phyloP scores from a whole-genome alignment of 257 asterid genomes.

The Striga asiatica region DNA sequence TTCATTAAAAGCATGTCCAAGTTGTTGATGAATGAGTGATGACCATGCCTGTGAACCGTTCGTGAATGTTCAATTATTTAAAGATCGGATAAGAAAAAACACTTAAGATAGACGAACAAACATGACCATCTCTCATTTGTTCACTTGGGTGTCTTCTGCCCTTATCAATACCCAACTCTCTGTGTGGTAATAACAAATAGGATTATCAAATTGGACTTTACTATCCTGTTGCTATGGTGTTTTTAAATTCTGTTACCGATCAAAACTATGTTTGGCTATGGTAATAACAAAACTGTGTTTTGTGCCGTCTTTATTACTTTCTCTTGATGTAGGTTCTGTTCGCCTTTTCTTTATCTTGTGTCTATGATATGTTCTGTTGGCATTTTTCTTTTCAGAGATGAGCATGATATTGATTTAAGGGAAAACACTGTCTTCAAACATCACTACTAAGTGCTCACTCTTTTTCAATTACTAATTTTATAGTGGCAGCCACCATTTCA shows the following conservation, averaged over 20 bases:
- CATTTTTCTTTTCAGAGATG: slow-evolving; percentile 1
- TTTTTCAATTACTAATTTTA: slow-evolving; percentile 17
- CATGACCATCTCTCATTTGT: no score
- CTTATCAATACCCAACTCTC: no score
- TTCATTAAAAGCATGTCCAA: no score
- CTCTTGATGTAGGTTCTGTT: neutral
- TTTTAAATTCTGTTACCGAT: neutral
- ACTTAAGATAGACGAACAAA: no score
- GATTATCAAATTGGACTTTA: neutral
- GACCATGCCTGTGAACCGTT: no score
- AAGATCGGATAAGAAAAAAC: no score
- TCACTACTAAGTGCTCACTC: slow-evolving; percentile 10
- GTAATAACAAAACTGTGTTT: no score
- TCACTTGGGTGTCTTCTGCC: no score
- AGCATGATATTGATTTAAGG: slow-evolving; percentile 6
- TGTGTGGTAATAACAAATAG: no score
- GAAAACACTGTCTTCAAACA: neutral
- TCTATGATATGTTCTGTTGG: neutral
- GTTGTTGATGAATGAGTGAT: no score
- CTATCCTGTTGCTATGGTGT: slow-evolving; percentile 10
- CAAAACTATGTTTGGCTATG: no score
- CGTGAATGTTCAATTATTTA: no score
- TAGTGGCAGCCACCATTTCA: slow-evolving; percentile 56
- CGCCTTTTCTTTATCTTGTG: neutral
- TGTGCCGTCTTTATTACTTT: neutral